These are phyloP conservation scores for Pseudogymnoascus sp. DNA, from an alignment of 2,329 filamentous ascomycete species.

Conservation along the genomic window DNA sequence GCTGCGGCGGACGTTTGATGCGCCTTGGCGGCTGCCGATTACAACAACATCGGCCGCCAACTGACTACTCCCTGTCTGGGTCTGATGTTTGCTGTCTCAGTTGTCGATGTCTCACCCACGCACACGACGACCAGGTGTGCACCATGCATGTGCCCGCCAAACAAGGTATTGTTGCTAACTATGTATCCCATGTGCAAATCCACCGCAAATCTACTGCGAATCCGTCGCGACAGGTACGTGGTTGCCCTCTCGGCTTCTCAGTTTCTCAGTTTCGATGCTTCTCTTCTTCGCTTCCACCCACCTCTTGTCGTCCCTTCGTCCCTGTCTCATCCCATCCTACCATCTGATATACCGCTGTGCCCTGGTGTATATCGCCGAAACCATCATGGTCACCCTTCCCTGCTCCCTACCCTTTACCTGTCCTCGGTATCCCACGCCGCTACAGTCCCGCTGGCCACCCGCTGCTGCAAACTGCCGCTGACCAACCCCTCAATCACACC, in stretches of 20 bases:
- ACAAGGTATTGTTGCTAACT: not conserved
- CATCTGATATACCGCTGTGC: conserved; percentile 5
- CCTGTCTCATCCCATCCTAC: not conserved
- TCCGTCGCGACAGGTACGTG: not conserved
- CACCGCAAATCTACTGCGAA: not conserved
- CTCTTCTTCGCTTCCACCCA: not conserved
- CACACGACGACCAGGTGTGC: not conserved
- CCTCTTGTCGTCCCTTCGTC: not conserved
- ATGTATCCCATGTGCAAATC: conserved; percentile 4
- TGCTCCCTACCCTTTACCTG: not conserved
- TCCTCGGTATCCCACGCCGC: not conserved
- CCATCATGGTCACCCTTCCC: not conserved
- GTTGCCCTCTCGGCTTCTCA: not conserved
- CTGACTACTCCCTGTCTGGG: not conserved
- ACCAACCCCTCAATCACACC: not conserved
- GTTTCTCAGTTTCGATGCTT: not conserved
- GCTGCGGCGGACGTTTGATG: not conserved
- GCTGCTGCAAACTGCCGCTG: not conserved
- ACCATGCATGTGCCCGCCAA: conserved; percentile 2
- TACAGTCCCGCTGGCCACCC: not conserved
- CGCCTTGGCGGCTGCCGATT: conserved; percentile 1
- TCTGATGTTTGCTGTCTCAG: not conserved
- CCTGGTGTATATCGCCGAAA: not conserved
- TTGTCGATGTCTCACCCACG: not conserved
- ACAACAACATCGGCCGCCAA: not conserved